Percentiles rank a stretch among this genome's conserved stretches.
Evolutionary conservation across 805 yeast species (phyloP).

Genomic region (Saturnispora gosingensis): DNA sequence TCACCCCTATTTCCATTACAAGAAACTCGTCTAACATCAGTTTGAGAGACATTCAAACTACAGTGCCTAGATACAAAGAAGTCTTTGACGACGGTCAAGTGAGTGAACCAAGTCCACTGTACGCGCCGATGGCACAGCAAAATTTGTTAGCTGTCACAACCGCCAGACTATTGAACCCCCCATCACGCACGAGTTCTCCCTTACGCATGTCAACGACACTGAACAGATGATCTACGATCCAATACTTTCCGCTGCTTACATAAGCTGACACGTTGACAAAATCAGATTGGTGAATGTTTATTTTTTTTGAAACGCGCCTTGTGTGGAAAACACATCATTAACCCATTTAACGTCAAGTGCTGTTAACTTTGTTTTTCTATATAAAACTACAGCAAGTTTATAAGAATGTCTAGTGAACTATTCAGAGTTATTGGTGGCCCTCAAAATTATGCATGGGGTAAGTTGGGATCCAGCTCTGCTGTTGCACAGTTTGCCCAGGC

Average conservation of each 20-base stretch:
- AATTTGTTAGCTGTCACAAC: not conserved
- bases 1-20: not conserved
- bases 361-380: not conserved
- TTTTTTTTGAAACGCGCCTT: not conserved
- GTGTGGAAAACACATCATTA: not conserved
- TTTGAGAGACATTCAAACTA: not conserved
- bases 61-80: constrained; percentile 21
- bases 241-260: not conserved
- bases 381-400: not conserved
- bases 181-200: not conserved
- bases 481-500: constrained; percentile 81
- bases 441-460: constrained; percentile 40
- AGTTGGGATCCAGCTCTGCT: constrained; percentile 72
- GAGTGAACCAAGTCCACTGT: constrained; percentile 22
- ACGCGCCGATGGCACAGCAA: constrained; percentile 9
- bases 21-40: not conserved
- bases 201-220: not conserved
- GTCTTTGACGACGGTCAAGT: constrained; percentile 24
- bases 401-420: constrained; percentile 19
- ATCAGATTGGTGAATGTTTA: not conserved
- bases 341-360: not conserved
- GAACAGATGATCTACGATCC: not conserved
- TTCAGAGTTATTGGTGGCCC: constrained; percentile 30
- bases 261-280: not conserved
- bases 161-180: not conserved